These are phyloP conservation scores for Sanguinoderma infundibulare DNA, from an alignment of 1,284 basidiomycete species.

Conservation along the genomic window DNA sequence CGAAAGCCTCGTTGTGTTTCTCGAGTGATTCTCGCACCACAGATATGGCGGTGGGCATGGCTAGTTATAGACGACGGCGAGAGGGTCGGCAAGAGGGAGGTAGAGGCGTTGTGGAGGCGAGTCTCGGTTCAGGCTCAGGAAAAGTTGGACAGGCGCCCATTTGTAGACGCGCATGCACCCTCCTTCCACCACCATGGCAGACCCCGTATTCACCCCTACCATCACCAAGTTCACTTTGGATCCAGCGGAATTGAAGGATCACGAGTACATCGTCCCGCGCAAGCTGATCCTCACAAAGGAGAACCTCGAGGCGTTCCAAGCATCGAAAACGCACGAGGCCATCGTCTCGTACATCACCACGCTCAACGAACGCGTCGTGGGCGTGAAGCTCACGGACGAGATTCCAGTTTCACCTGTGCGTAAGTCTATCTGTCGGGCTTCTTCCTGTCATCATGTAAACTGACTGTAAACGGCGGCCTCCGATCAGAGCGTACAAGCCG, in stretches of 20 bases:
- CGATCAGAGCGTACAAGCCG: constrained; percentile 62
- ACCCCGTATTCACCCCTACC: not conserved
- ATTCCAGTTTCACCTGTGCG: constrained; percentile 63
- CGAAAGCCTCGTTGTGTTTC: constrained; percentile 85
- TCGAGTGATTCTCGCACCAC: constrained; percentile 73
- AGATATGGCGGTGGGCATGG: constrained; percentile 55
- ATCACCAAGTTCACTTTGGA: not conserved
- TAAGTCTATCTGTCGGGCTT: constrained; percentile 10
- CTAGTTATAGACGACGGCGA: not conserved
- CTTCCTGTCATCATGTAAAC: not conserved
- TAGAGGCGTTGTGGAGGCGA: too few species aligned
- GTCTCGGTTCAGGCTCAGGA: too few species aligned
- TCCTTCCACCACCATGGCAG: not conserved
- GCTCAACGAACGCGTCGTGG: constrained; percentile 81
- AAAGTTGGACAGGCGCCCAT: too few species aligned
- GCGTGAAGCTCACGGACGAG: constrained; percentile 76
- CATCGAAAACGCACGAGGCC: constrained; percentile 71
- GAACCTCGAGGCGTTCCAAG: constrained; percentile 86
- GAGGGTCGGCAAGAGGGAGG: not conserved
- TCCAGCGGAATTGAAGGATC: not conserved
- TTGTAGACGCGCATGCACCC: too few species aligned
- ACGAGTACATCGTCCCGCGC: constrained; percentile 39
- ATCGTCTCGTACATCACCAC: constrained; percentile 77
- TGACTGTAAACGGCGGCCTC: not conserved
- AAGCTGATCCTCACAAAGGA: constrained; percentile 84